phyloP scores from a whole-genome alignment of 805 yeast genomes.

The Zygosaccharomyces kombuchaensis region DNA sequence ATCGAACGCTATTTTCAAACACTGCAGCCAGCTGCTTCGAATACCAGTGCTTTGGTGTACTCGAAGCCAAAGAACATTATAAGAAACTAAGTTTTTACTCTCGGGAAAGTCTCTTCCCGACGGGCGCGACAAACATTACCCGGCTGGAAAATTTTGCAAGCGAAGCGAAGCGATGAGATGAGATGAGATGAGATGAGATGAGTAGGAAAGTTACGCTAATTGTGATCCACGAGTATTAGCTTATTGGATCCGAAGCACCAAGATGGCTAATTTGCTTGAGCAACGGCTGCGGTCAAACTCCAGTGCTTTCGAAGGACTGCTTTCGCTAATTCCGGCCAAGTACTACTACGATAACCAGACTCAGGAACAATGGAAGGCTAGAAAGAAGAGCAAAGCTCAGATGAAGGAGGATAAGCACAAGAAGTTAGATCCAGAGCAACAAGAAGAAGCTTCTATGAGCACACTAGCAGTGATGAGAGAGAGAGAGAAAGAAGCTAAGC shows the following conservation, averaged over 20 bases:
- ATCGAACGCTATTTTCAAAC: no score
- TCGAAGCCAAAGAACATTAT: no score
- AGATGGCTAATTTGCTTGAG: slow-evolving; percentile 57
- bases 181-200: slow-evolving; percentile 2
- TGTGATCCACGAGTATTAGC: neutral
- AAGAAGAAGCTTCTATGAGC: slow-evolving; percentile 43
- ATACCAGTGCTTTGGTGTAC: no score
- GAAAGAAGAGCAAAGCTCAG: slow-evolving; percentile 68
- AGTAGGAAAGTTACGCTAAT: neutral
- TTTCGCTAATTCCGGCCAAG: slow-evolving; percentile 90
- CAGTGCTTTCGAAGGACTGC: slow-evolving; percentile 78
- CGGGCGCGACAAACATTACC: neutral
- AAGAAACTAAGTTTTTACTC: neutral
- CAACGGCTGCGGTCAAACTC: slow-evolving; percentile 77
- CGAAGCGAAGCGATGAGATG: slow-evolving; percentile 17
- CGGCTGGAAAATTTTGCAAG: slow-evolving; percentile 8
- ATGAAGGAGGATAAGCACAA: slow-evolving; percentile 54
- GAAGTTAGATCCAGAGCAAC: slow-evolving; percentile 68
- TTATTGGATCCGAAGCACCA: neutral
- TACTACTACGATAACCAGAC: slow-evolving; percentile 90
- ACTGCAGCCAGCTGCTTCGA: no score
- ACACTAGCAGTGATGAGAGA: slow-evolving; percentile 60
- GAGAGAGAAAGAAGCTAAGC: slow-evolving; percentile 51
- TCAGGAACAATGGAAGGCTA: slow-evolving; percentile 84
- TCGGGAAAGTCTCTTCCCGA: neutral